Conservation (phyloP, 140 eudicot genomes). For the Cichorium intybus region DNA sequence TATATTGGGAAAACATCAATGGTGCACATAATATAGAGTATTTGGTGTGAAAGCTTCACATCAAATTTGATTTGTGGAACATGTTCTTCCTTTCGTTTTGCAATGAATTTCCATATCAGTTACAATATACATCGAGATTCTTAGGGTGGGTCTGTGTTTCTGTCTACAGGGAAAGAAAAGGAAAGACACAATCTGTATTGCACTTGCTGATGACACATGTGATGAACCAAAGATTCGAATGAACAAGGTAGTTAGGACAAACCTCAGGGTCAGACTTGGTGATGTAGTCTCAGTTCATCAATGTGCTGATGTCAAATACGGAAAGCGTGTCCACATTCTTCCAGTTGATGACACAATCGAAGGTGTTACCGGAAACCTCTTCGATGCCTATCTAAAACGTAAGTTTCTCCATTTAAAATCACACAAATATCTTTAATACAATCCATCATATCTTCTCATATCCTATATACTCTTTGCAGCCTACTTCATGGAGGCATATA, state of each 20-base stretch:
- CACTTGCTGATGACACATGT: conserved; percentile 77
- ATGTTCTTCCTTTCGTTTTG: not conserved
- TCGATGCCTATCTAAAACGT: conserved; percentile 71
- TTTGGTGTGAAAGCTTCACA: no score
- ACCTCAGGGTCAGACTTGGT: conserved; percentile 78
- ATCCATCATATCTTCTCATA: conserved; percentile 1
- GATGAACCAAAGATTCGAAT: conserved; percentile 72
- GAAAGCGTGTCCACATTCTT: conserved; percentile 76
- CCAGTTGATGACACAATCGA: conserved; percentile 79
- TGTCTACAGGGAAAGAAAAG: conserved; percentile 73
- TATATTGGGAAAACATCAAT: not conserved
- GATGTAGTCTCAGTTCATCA: conserved; percentile 84
- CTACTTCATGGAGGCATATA: conserved; percentile 67
- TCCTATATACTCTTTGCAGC: conserved; percentile 36
- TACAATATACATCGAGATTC: not conserved
- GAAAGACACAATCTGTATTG: conserved; percentile 75
- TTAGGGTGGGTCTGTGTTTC: not conserved
- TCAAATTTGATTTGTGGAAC: not conserved
- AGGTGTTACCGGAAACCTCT: conserved; percentile 77
- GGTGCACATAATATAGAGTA: not conserved
- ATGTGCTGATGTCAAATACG: conserved; percentile 81
- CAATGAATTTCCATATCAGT: not conserved
- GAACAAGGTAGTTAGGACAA: conserved; percentile 72
- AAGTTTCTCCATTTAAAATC: conserved; percentile 15
- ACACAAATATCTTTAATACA: no score